phyloP scores from a whole-genome alignment of 106 monocot genomes.

The Dendrobium huoshanense region DNA sequence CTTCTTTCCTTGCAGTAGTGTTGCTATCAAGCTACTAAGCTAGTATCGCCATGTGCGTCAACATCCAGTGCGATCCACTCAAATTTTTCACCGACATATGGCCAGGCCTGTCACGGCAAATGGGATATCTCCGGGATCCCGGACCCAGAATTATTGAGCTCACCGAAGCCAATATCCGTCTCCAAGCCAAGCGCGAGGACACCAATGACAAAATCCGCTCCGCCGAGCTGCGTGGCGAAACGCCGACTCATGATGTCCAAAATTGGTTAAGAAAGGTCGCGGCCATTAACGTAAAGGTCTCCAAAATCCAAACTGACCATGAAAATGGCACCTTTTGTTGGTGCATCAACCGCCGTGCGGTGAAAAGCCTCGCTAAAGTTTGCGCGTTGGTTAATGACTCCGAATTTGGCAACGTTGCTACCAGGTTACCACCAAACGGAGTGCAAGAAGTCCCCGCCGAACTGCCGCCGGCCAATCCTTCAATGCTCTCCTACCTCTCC shows the following conservation, averaged over 20 bases:
- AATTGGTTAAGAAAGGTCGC: not conserved
- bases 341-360: not conserved
- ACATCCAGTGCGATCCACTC: not conserved
- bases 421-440: not conserved
- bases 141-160: not conserved
- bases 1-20: no score
- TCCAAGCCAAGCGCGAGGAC: not conserved
- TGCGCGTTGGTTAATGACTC: not conserved
- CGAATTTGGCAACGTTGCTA: not conserved
- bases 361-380: not conserved
- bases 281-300: not conserved
- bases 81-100: not conserved
- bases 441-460: not conserved
- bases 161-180: not conserved
- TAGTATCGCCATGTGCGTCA: no score
- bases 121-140: not conserved
- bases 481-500: not conserved
- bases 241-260: not conserved
- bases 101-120: not conserved
- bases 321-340: not conserved
- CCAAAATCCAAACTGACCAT: not conserved
- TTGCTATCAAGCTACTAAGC: no score
- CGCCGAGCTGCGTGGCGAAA: not conserved
- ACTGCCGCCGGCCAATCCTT: not conserved
- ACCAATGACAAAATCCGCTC: not conserved